These are phyloP conservation scores for Myochromella boudieri DNA, from an alignment of 768 basidiomycete genomes.

Conservation along the genomic window DNA sequence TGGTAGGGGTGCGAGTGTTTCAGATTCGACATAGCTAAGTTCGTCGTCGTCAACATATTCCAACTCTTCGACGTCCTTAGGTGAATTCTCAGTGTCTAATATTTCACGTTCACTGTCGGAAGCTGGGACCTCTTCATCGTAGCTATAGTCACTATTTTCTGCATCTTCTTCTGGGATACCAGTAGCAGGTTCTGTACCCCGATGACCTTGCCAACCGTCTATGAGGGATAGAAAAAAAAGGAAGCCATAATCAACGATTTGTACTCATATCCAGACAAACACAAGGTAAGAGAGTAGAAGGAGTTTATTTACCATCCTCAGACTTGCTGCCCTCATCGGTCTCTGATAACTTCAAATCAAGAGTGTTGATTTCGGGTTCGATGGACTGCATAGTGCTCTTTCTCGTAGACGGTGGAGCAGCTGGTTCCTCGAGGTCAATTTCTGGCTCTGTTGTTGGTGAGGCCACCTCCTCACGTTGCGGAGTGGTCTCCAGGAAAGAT, in stretches of 20 bases:
- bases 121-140: conserved; percentile 8
- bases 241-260: conserved; percentile 28
- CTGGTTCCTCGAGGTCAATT: no score
- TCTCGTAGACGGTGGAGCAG: not conserved
- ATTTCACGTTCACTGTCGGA: conserved; percentile 9
- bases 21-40: conserved; percentile 7
- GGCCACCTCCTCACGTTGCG: no score
- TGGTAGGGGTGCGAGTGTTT: conserved; percentile 15
- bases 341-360: no score
- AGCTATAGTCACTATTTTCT: conserved; percentile 11
- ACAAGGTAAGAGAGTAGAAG: conserved; percentile 17
- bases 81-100: conserved; percentile 2
- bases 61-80: not conserved
- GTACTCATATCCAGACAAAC: conserved; percentile 16
- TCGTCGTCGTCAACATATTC: conserved; percentile 5
- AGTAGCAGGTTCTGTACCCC: conserved; percentile 3
- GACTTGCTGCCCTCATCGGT: conserved; percentile 8
- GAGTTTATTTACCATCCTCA: conserved; percentile 25
- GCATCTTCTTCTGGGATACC: conserved; percentile 12
- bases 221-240: conserved; percentile 11
- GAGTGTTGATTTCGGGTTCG: not conserved
- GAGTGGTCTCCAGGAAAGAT: not conserved
- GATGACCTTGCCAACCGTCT: conserved; percentile 15
- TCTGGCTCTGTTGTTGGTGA: no score
- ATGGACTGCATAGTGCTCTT: conserved; percentile 9